phyloP scores from a whole-genome alignment of 495 filamentous ascomycete species.

The Talaromyces borbonicus region DNA sequence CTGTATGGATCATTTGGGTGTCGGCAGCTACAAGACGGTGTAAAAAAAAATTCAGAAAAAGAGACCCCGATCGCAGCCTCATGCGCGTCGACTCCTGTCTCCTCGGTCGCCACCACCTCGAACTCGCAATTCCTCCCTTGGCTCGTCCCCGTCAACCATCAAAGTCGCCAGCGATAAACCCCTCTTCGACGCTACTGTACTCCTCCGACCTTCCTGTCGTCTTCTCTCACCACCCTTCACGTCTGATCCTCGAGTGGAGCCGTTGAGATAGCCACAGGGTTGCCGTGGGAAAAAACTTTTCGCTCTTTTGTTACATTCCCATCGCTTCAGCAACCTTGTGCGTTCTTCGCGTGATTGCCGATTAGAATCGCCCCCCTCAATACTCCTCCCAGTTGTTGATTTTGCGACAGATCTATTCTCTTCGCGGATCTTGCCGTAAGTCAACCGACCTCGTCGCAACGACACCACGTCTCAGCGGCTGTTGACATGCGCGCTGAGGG shows the following conservation, averaged over 20 bases:
- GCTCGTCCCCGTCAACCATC: constrained; percentile 5
- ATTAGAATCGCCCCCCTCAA: too few species aligned
- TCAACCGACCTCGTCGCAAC: not conserved
- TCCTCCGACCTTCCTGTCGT: not conserved
- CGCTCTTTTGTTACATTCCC: too few species aligned
- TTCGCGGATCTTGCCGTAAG: not conserved
- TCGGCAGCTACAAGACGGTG: too few species aligned
- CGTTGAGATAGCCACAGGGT: too few species aligned
- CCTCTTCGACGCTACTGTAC: not conserved
- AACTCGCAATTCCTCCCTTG: not conserved
- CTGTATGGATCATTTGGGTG: too few species aligned
- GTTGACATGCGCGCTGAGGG: constrained; percentile 7
- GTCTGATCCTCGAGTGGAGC: not conserved
- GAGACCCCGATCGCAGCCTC: not conserved
- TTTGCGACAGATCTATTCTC: too few species aligned
- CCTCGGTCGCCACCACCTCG: not conserved
- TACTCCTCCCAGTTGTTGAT: too few species aligned
- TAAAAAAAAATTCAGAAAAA: too few species aligned
- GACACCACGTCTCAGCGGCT: not conserved
- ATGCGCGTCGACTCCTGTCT: constrained; percentile 6
- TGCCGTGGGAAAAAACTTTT: too few species aligned
- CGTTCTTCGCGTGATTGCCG: too few species aligned
- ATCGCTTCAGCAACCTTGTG: too few species aligned
- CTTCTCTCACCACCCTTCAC: not conserved
- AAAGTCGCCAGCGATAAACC: constrained; percentile 4